Conservation (phyloP, 495 filamentous ascomycete genomes). For the Neurospora tetraspora region DNA sequence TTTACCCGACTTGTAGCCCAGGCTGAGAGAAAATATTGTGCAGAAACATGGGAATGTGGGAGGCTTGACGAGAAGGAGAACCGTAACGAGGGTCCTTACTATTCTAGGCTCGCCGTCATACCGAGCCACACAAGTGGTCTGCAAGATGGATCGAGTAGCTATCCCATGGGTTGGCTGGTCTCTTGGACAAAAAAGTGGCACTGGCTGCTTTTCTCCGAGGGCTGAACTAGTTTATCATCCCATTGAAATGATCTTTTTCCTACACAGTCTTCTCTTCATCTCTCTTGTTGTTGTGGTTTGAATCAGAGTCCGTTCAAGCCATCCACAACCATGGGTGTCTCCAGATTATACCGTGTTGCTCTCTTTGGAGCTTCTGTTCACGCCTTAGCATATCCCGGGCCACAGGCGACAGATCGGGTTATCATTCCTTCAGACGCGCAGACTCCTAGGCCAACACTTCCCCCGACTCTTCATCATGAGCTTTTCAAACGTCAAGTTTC, state of each 20-base stretch:
- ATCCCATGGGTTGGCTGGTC: background rate
- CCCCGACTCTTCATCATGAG: slow-evolving; percentile 18
- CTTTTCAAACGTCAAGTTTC: slow-evolving; percentile 20
- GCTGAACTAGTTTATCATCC: background rate
- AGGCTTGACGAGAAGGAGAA: background rate
- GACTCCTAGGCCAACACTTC: slow-evolving; percentile 23
- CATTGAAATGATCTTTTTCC: background rate
- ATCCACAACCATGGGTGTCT: slow-evolving; percentile 4
- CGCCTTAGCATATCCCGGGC: slow-evolving; percentile 24
- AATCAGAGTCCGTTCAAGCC: background rate
- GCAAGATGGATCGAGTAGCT: background rate
- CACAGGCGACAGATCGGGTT: slow-evolving; percentile 19
- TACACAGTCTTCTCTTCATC: background rate
- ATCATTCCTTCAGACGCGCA: slow-evolving; percentile 10
- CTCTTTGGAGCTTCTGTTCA: slow-evolving; percentile 23
- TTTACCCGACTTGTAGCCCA: background rate
- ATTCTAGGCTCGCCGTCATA: background rate
- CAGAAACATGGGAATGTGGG: background rate
- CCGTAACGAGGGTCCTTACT: background rate
- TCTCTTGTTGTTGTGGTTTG: background rate
- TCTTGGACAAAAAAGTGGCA: background rate
- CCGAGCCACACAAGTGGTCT: background rate
- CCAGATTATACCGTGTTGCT: slow-evolving; percentile 10
- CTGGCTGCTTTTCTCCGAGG: background rate
- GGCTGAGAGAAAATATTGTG: background rate